phyloP scores from a whole-genome alignment of 805 yeast species.

The Brettanomyces naardenensis region DNA sequence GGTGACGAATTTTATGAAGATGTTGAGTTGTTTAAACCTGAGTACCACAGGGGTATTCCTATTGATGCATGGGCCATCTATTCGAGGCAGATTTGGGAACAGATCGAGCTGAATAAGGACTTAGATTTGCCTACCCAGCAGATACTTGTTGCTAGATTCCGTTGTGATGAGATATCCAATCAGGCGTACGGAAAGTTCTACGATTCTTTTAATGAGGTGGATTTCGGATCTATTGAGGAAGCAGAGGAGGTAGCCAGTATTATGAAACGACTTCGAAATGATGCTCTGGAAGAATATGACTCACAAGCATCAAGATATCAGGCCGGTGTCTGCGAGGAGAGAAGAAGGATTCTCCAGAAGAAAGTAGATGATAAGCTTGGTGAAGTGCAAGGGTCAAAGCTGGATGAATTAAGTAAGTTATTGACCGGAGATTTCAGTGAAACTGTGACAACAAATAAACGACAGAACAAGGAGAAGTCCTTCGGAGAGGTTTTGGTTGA shows the following conservation, averaged over 20 bases:
- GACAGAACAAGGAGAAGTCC: constrained; percentile 9
- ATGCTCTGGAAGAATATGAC: constrained; percentile 52
- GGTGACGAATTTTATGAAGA: constrained; percentile 51
- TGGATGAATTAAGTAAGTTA: constrained; percentile 29
- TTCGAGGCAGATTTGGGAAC: constrained; percentile 88
- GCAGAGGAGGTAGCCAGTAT: constrained; percentile 32
- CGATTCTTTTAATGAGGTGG: constrained; percentile 21
- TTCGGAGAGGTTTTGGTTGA: constrained; percentile 18
- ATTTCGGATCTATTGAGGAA: constrained; percentile 12
- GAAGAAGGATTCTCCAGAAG: constrained; percentile 39
- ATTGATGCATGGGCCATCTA: constrained; percentile 95
- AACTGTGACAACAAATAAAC: constrained; percentile 15
- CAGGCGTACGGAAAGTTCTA: constrained; percentile 41
- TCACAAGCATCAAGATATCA: constrained; percentile 70
- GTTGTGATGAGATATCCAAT: constrained; percentile 82
- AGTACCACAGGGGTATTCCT: constrained; percentile 81
- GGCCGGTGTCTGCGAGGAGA: constrained; percentile 55
- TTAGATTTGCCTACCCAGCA: constrained; percentile 96
- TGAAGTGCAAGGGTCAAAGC: constrained; percentile 35
- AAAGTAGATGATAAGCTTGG: constrained; percentile 41
- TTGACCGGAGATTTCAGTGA: constrained; percentile 25
- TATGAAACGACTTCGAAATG: constrained; percentile 35
- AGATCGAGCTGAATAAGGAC: constrained; percentile 87
- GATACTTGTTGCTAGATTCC: constrained; percentile 84
- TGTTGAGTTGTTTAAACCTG: constrained; percentile 46